Evolutionary conservation across 768 basidiomycete genomes (phyloP).

Genomic region (Amyloporia xantha): DNA sequence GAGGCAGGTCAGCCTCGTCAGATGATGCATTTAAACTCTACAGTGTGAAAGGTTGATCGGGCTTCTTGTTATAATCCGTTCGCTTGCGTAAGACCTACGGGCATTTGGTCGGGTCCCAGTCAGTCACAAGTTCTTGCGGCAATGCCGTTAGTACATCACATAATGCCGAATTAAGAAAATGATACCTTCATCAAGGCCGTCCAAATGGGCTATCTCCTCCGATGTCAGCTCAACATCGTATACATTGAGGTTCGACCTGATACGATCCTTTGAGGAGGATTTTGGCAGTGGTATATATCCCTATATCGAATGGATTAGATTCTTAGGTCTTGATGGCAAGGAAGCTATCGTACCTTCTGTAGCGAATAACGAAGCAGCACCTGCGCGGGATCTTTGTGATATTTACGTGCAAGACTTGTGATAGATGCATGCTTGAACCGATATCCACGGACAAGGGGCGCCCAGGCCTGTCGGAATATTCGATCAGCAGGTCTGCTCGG

Average conservation of each 20-base stretch:
- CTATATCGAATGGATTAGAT: conserved; percentile 18
- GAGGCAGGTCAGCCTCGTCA: too few species aligned
- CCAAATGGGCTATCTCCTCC: conserved; percentile 44
- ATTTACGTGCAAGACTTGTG: conserved; percentile 40
- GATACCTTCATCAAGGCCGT: conserved; percentile 49
- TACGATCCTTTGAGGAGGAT: conserved; percentile 45
- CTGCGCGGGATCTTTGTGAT: conserved; percentile 49
- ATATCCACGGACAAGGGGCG: conserved; percentile 58
- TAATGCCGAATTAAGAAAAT: conserved; percentile 7
- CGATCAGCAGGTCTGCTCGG: not conserved
- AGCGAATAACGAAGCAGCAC: conserved; percentile 68
- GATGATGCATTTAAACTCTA: too few species aligned
- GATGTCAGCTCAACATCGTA: conserved; percentile 54
- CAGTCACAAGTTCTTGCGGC: conserved; percentile 19
- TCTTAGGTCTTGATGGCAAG: not conserved
- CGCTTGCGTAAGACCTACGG: too few species aligned
- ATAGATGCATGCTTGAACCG: conserved; percentile 56
- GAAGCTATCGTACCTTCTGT: conserved; percentile 48
- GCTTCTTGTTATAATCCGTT: too few species aligned
- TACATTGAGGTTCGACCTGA: conserved; percentile 51
- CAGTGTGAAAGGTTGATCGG: too few species aligned
- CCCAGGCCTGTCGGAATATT: conserved; percentile 53
- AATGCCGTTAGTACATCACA: not conserved
- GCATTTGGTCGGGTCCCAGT: conserved; percentile 23
- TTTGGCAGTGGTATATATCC: conserved; percentile 64